A percentile compares a stretch with the other conserved stretches of the same genome.
These are phyloP conservation scores for Pythium rishiriense DNA, from an alignment of 352 stramenopile genomes.

Conservation along the genomic window DNA sequence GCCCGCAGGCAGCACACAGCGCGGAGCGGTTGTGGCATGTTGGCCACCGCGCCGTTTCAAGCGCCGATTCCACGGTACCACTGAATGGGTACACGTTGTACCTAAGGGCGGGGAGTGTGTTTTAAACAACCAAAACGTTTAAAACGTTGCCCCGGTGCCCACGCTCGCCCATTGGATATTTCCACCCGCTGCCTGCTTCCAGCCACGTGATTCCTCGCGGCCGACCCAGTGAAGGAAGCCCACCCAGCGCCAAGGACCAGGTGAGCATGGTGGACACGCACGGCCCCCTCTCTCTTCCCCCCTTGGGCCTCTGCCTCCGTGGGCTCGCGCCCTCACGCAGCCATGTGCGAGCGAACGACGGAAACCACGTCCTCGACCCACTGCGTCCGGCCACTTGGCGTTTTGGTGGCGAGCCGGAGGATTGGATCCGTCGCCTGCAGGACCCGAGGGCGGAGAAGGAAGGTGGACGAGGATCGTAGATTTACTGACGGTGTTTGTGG, in stretches of 20 bases:
- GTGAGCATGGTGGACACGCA: neutral
- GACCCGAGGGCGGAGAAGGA: neutral
- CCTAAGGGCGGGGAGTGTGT: constrained; percentile 6
- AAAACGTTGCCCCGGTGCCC: neutral
- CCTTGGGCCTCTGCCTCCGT: neutral
- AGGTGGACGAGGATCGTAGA: neutral
- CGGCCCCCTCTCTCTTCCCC: neutral
- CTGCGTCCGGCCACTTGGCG: no score
- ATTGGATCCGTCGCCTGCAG: no score
- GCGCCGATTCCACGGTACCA: neutral
- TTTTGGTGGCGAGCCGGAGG: no score
- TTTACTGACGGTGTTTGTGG: neutral
- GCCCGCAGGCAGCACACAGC: neutral
- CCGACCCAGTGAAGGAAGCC: constrained; percentile 22
- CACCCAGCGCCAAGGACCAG: constrained; percentile 4
- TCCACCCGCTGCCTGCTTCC: constrained; percentile 28
- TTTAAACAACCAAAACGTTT: constrained; percentile 19
- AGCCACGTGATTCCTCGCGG: constrained; percentile 32
- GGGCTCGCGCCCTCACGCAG: no score
- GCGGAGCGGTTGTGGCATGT: neutral
- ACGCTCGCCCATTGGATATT: constrained; percentile 36
- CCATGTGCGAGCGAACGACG: no score
- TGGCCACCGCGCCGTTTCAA: constrained; percentile 1
- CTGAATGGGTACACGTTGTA: neutral
- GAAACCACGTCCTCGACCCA: no score